Conservation (phyloP, 2,329 filamentous ascomycete species). For the Epichloe amarillans region DNA sequence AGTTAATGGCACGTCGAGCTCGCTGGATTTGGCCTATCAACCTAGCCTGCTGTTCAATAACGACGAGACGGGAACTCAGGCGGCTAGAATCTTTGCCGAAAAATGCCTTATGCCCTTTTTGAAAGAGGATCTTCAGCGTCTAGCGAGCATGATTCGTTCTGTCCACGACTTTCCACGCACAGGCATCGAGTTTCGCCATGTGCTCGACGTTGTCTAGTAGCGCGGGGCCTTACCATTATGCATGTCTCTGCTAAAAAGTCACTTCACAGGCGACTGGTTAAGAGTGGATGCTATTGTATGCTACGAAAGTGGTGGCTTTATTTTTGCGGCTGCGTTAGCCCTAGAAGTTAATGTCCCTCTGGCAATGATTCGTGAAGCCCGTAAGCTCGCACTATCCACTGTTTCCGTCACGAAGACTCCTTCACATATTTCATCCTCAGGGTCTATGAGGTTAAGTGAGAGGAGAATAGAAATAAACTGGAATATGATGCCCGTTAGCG, state of each 20-base stretch:
- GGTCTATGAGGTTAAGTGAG: slow-evolving; percentile 11
- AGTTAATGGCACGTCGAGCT: no score
- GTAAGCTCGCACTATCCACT: slow-evolving; percentile 45
- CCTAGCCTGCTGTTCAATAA: no score
- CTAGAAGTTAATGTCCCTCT: slow-evolving; percentile 26
- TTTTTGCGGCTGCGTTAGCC: slow-evolving; percentile 41
- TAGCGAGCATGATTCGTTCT: no score
- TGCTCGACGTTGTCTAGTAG: slow-evolving; percentile 41
- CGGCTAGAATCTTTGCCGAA: no score
- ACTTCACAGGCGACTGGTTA: slow-evolving; percentile 33
- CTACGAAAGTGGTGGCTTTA: slow-evolving; percentile 44
- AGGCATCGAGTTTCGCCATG: slow-evolving; percentile 42
- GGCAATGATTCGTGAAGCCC: slow-evolving; percentile 37
- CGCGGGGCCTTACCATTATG: slow-evolving; percentile 34
- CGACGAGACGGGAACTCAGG: no score
- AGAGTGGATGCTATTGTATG: slow-evolving; percentile 31
- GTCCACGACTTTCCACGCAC: slow-evolving; percentile 37
- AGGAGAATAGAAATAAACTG: slow-evolving; percentile 36
- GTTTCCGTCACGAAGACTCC: slow-evolving; percentile 31
- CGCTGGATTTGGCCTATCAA: no score
- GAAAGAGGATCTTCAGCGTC: no score
- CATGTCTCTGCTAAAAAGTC: slow-evolving; percentile 32
- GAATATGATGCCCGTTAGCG: slow-evolving; percentile 25
- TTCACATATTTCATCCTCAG: slow-evolving; percentile 41
- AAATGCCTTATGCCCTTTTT: no score